Evolutionary conservation across 805 yeast genomes (phyloP), one percentile per base, ranked within the genome.

Genomic region (Geotrichum ghanense): DNA sequence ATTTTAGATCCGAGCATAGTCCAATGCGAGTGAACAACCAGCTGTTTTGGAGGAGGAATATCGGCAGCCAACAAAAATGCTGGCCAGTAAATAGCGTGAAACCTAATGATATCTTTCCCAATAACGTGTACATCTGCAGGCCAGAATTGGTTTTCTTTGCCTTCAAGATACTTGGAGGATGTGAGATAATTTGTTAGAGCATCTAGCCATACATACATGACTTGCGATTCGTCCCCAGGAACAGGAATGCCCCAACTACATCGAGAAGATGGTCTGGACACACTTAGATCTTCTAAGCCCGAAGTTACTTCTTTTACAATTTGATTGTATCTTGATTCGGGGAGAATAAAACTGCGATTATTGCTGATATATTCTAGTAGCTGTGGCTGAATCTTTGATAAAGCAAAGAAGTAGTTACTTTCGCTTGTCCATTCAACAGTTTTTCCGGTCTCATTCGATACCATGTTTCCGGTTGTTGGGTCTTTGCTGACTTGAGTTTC

Each of bases 1-100:
- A 92, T 92, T 60, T 92, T 92, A 41, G 78, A 68, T 0, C 97
- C 97, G 26, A 79, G 82, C 62, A 83, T 75, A 20, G 89, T 69
- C 97, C 97, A 92, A 62, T 92, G 98, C 3, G 94, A 81, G 67
- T 92, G 98, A 1, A 92, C 95, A 3, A 88, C 72, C 2, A 92
- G 75, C 48, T 79, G 81, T 39, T 72, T 66, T 0, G 97, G 97
- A 3, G 82, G 57, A 3, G 74, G 75, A 0, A 84, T 58, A 0
- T 73, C 82, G 0, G 94, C 92, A 0, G 96, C 96, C 73, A 89
- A 66, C 48, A 92, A 67, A 49, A 92, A 81, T 1, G 86, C 79
- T 0, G 97, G 97, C 98, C 98, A 92, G 57, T 86, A 88, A 12
- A 89, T 74, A 53, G 94, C 79, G 58, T 92, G 98, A 62, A 92